Conservation (phyloP, 768 basidiomycete species). For the Kwoniella sp. region DNA sequence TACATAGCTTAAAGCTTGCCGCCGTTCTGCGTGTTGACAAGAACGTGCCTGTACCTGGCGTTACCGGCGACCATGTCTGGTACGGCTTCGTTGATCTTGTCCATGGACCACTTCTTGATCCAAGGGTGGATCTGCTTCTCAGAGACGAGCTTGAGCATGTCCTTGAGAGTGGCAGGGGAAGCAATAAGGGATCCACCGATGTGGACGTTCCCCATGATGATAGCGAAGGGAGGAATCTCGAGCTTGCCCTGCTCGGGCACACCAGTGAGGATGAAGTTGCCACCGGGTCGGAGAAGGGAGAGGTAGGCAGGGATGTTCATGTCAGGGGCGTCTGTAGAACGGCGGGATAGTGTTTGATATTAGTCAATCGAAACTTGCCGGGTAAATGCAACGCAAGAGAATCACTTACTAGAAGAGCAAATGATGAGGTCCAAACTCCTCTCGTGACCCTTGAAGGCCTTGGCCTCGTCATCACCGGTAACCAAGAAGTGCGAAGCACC, state of each 20-base stretch:
- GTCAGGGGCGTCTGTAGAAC: constrained; percentile 44
- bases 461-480: constrained; percentile 57
- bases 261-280: constrained; percentile 50
- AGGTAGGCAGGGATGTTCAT: constrained; percentile 50
- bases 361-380: no score
- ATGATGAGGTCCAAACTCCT: constrained; percentile 58
- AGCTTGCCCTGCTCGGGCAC: constrained; percentile 56
- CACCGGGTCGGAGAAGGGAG: constrained; percentile 43
- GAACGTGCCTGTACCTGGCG: constrained; percentile 49
- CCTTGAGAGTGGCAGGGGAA: constrained; percentile 37
- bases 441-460: constrained; percentile 49
- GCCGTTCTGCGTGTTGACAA: constrained; percentile 52
- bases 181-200: constrained; percentile 45
- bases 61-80: constrained; percentile 39
- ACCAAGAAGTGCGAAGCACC: constrained; percentile 64
- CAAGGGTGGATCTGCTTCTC: constrained; percentile 47
- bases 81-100: constrained; percentile 48
- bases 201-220: constrained; percentile 56
- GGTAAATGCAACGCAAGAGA: constrained; percentile 32
- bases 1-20: constrained; percentile 26
- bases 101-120: constrained; percentile 45
- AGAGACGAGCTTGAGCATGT: constrained; percentile 42
- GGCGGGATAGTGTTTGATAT: constrained; percentile 45
- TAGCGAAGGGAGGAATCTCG: constrained; percentile 43
- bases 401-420: constrained; percentile 57